These are phyloP conservation scores for Gliomastix tumulicola DNA, from an alignment of 2,329 filamentous ascomycete species.

Conservation along the genomic window DNA sequence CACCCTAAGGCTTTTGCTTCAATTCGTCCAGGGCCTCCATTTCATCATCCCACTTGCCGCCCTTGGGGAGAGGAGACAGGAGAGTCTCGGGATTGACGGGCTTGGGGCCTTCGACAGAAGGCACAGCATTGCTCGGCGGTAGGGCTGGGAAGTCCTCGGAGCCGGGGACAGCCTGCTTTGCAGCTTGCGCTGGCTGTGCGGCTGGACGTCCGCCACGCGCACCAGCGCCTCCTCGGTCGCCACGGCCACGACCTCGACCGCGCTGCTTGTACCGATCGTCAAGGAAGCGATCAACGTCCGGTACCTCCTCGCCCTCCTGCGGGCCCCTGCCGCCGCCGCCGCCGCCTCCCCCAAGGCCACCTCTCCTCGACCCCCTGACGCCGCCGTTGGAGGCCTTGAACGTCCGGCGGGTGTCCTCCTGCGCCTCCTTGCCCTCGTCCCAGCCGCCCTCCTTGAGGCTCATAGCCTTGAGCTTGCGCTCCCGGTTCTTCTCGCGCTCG, in stretches of 20 bases:
- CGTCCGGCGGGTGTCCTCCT: constrained; percentile 29
- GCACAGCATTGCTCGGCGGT: constrained; percentile 22
- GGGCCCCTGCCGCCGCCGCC: constrained; percentile 37
- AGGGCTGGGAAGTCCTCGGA: constrained; percentile 28
- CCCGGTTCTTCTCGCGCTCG: constrained; percentile 52
- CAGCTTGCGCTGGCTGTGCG: constrained; percentile 5
- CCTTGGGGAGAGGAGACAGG: constrained; percentile 14
- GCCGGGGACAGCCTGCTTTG: constrained; percentile 15
- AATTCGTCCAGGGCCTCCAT: constrained; percentile 42
- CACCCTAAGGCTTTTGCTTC: constrained; percentile 16
- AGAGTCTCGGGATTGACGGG: not conserved
- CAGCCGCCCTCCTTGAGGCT: constrained; percentile 45
- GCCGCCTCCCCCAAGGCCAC: constrained; percentile 25
- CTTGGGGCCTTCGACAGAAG: not conserved
- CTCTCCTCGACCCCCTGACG: constrained; percentile 25
- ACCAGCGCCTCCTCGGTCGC: constrained; percentile 19
- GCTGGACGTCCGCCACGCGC: constrained; percentile 12
- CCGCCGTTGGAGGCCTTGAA: constrained; percentile 37
- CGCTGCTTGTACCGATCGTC: constrained; percentile 24
- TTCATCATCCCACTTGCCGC: constrained; percentile 51
- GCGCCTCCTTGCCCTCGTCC: constrained; percentile 50
- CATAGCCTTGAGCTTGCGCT: constrained; percentile 54
- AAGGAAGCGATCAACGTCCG: constrained; percentile 26
- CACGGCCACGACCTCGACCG: constrained; percentile 21
- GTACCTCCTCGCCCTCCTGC: constrained; percentile 18